Evolutionary conservation across 768 basidiomycete genomes (phyloP), one percentile per base, ranked within the genome.

Genomic region (Collybiopsis luxurians): DNA sequence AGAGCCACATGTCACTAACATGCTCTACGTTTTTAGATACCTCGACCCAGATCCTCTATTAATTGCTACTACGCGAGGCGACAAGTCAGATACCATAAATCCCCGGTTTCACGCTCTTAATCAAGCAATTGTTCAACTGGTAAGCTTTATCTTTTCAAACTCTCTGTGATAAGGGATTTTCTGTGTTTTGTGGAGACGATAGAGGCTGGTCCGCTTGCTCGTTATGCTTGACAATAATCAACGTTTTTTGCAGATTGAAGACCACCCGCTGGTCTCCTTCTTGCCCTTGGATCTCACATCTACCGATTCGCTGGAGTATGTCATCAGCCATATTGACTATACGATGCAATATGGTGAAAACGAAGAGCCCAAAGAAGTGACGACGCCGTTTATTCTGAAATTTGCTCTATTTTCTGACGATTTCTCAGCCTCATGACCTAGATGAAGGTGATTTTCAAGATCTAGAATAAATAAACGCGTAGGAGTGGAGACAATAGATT

Each of bases 321-420:
- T 98, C 10, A 79, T 99, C 58, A 95, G 93, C 68, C 95, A 99
- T 69, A 90, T 99, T 53, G 97, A 99, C 74, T 96, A 93, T 64
- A 90, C 93, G 57, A 95, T 99, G 86, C 97, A 99, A 69, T 99
- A 97, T 65, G 96, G 96, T 31, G 96, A 98, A 75, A 93, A 95
- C 58, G 96, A 99, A 69, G 96, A 99, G 67, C 95, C 96, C 15
- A 94, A 89, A 77, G 92, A 92, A 84, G 91, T 90, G 65, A 56
- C 77, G 28, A 30, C 56, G 47, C 42, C 30, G 13, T 55, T 40
- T 39, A 48, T 46, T 55, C 36, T 24, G 2, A n/a, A 48, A 46
- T 56, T 51, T 65, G 47, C 59, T 38, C 21, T 49, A 51, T 28
- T 53, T 47, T 59, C 60, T 66, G 28, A 66, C 59, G 46, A 53